A percentile compares a stretch with the other conserved stretches of the same genome.
phyloP scores from a whole-genome alignment of 305 asterid genomes.

The Coffea humblotiana region DNA sequence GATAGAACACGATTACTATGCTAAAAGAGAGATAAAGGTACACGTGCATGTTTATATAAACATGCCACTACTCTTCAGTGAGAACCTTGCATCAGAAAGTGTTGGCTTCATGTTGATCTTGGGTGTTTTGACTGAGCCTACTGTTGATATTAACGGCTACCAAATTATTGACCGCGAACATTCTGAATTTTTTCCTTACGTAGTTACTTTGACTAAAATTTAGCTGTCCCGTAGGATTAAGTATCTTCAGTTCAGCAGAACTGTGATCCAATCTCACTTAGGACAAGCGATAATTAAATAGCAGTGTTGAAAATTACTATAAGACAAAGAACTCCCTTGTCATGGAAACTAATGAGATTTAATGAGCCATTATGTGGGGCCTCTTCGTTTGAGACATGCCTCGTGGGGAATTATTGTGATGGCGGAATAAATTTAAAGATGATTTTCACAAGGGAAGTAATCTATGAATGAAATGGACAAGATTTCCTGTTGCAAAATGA shows the following conservation, averaged over 20 bases:
- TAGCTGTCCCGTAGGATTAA: not conserved
- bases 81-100: not conserved
- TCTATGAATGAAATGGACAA: not conserved
- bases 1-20: not conserved
- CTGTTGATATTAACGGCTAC: not conserved
- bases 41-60: not conserved
- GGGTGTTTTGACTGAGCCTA: not conserved
- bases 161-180: not conserved
- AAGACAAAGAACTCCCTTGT: not conserved
- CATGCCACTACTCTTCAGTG: not conserved
- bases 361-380: not conserved
- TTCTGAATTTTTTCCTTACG: not conserved
- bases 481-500: not conserved
- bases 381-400: not conserved
- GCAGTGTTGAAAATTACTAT: not conserved
- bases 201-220: not conserved
- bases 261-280: not conserved
- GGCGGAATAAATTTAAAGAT: not conserved
- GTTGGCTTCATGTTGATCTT: not conserved
- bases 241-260: not conserved
- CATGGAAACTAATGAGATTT: not conserved
- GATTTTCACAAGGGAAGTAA: not conserved
- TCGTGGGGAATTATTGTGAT: not conserved
- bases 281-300: not conserved
- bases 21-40: too few relatives aligned